Conservation (phyloP, 2,329 filamentous ascomycete species). For the Pestalotiopsis sp. region DNA sequence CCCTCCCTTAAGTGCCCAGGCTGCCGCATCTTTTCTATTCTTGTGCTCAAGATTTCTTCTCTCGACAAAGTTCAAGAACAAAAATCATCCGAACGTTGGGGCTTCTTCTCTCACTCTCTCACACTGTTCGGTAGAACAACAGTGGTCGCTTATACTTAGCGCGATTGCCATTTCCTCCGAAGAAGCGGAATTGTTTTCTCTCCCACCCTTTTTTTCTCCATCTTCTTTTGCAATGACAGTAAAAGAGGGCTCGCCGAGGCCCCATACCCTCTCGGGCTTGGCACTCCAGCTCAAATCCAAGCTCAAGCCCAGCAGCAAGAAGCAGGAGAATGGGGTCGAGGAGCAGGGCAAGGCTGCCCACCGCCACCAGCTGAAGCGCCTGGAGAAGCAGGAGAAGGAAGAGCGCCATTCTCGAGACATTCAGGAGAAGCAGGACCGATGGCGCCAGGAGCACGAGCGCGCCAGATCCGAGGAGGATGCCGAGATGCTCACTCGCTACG, state of each 20-base stretch:
- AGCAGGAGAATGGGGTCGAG: not conserved
- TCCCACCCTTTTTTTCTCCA: not conserved
- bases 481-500: slow-evolving; percentile 20
- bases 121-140: too few species aligned
- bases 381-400: slow-evolving; percentile 31
- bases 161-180: too few species aligned
- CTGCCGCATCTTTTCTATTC: not conserved
- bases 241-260: slow-evolving; percentile 3
- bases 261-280: slow-evolving; percentile 8
- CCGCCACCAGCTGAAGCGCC: slow-evolving; percentile 25
- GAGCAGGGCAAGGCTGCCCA: slow-evolving; percentile 25
- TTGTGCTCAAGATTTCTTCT: not conserved
- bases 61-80: not conserved
- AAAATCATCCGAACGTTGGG: too few species aligned
- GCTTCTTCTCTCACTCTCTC: too few species aligned
- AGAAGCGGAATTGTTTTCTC: not conserved
- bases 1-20: not conserved
- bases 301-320: slow-evolving; percentile 1
- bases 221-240: not conserved
- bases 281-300: slow-evolving; percentile 5
- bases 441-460: slow-evolving; percentile 30
- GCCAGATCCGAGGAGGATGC: slow-evolving; percentile 18
- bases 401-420: slow-evolving; percentile 31
- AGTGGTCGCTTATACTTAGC: too few species aligned
- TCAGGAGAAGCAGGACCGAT: slow-evolving; percentile 23